Percentiles rank a stretch among this genome's conserved stretches.
Conservation (phyloP, 345 rosid species). For the Brassica incana region DNA sequence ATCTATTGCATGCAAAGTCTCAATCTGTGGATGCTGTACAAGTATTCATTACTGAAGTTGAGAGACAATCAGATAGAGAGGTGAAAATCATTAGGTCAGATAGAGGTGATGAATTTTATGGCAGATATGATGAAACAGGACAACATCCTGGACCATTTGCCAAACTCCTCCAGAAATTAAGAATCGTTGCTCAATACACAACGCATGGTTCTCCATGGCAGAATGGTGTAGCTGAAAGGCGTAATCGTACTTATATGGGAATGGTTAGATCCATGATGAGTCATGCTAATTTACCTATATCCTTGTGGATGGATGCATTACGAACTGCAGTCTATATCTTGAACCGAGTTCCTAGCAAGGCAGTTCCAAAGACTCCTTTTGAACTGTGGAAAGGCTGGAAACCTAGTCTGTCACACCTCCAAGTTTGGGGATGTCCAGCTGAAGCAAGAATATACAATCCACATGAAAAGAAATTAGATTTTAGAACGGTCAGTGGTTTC, state of each 20-base stretch:
- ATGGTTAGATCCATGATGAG: constrained; percentile 18
- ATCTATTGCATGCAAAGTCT: constrained; percentile 10
- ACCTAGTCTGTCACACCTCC: too few species aligned
- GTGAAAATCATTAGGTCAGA: constrained; percentile 14
- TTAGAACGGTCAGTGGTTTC: too few species aligned
- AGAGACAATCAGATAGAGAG: constrained; percentile 7
- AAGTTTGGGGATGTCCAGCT: too few species aligned
- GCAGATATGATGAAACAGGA: neutral
- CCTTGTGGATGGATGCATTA: too few species aligned
- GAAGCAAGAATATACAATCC: too few species aligned
- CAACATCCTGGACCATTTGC: neutral
- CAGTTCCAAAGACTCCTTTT: too few species aligned
- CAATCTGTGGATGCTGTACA: neutral
- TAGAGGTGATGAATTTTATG: neutral
- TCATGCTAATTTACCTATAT: neutral
- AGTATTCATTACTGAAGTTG: neutral
- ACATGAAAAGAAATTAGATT: too few species aligned
- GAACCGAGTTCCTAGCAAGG: too few species aligned
- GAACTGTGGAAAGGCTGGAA: too few species aligned
- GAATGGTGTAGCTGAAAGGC: constrained; percentile 20
- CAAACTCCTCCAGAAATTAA: neutral
- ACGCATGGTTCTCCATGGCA: too few species aligned
- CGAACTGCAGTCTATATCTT: too few species aligned
- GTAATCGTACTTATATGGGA: neutral
- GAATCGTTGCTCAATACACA: neutral